Evolutionary conservation across 176 grass and related monocot species (phyloP), one percentile per base, ranked within the genome.

Genomic region (Juncus effusus): DNA sequence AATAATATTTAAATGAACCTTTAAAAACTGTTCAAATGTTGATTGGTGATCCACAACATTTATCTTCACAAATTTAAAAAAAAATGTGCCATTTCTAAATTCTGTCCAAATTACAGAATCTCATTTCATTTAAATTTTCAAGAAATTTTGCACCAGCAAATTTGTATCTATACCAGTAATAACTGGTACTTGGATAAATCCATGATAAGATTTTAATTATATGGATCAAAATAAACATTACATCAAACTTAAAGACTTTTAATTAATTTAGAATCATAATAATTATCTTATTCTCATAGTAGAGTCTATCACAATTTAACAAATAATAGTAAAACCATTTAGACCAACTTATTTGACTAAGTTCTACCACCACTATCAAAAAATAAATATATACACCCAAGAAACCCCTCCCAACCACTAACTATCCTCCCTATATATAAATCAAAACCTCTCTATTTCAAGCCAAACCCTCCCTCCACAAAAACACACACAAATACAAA

Each of bases 341-440:
- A 58, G 67, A 42, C 71, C 82, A 69, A 80, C 79, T 68, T 59
- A 65, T 37, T 75, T 81, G 86, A 75, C 78, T 62, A 44, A 38
- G 68, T 72, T 58, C 39, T 59, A 15, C 39, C 40, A 57, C 54
- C 68, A 72, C 54, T 47, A 72, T 57, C 54, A 72, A 71, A 58
- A 8, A 71, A 56, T 42, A 70, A 71, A 55, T 59, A 72, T 9
- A 72, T 14, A 71, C 7, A 45, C 54, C 14, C 3, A 59, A 47
- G 9, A 47, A 13, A 16, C 65, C 75, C 62, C 69, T 13, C 40
- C 10, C 15, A 40, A 76, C 50, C 55, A 54, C 79, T 81, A 83
- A 76, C 77, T 64, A 68, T 70, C 61, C 77, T 42, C 61, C 28
- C 59, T 63, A 41, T 75, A 75, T 75, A 74, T 74, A 74, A 51